These are phyloP conservation scores for Aureobasidium sp. DNA, from an alignment of 2,329 filamentous ascomycete genomes.

Conservation along the genomic window DNA sequence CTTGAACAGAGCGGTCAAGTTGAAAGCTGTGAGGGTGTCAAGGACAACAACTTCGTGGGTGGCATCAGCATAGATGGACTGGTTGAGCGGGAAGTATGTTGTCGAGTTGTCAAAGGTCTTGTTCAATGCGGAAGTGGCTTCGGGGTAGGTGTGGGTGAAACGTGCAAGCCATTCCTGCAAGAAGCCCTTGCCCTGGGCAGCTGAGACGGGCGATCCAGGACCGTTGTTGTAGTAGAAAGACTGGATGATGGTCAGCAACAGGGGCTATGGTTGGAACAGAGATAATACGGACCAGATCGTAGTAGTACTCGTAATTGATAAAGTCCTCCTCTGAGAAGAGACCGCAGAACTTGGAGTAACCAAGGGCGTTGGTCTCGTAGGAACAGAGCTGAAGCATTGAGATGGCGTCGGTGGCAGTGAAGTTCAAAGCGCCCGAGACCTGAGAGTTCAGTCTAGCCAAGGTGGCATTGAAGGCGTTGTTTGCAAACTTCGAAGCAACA, in stretches of 20 bases:
- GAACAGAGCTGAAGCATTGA: constrained; percentile 12
- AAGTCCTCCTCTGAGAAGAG: constrained; percentile 11
- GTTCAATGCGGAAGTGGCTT: constrained; percentile 1
- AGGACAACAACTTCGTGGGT: constrained; percentile 14
- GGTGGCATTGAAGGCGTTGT: constrained; percentile 11
- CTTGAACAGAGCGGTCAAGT: constrained; percentile 10
- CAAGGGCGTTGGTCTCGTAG: constrained; percentile 11
- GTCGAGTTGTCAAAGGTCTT: constrained; percentile 5
- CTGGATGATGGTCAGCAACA: background rate
- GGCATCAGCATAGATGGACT: constrained; percentile 14
- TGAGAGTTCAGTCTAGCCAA: constrained; percentile 12
- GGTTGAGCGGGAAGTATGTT: constrained; percentile 12
- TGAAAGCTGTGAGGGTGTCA: constrained; percentile 11
- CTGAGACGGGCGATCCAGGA: constrained; percentile 7
- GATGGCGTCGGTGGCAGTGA: background rate
- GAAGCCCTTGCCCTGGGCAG: constrained; percentile 12
- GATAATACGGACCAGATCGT: constrained; percentile 4
- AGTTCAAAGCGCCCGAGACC: constrained; percentile 13
- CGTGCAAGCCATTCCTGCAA: constrained; percentile 11
- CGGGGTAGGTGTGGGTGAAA: constrained; percentile 14
- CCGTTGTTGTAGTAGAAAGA: constrained; percentile 16
- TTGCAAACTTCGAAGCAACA: constrained; percentile 2
- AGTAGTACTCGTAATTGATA: constrained; percentile 16
- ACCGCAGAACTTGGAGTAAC: constrained; percentile 13
- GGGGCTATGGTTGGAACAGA: no score